Base-by-base conservation (phyloP, 2,329 filamentous ascomycete genomes). In the Monilinia fructigena region DNA sequence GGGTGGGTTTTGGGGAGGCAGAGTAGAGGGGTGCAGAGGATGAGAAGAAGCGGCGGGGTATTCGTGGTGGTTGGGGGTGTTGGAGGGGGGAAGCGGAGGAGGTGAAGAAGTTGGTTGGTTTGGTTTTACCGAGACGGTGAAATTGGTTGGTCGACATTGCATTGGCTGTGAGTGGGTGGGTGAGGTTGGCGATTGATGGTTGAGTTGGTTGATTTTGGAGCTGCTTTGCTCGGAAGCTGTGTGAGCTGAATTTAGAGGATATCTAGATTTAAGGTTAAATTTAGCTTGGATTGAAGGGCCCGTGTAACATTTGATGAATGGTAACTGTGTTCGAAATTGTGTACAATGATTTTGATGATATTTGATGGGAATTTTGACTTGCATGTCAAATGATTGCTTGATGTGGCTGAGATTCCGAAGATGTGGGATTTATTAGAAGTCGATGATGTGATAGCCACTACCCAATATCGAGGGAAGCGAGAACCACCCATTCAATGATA, bases 21-120 rank as follows among this genome's bases (percentile, higher is more conserved):
- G 47, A 53, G n/a, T 23, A 6, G 18, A 62, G 48, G 18, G 10
- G 31, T 5, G 7, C n/a, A 3, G 47, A 11, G 42, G 56, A 60
- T 8, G 56, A 35, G 45, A 60, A 60, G 45, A 60, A 60, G 4
- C 56, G 56, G 8, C 45, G 56, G 56, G 42, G 26, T 35, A 48
- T n/a, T 35, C 40, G 40, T 11, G 28, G 3, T 16, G 14, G 5
- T 35, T 18, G 45, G 2, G 45, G 16, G 20, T 20, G 1, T 48
- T 35, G 38, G 45, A 23, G 16, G 14, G 45, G 56, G 12, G 28
- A 2, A 14, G 58, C 7, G 4, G 20, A 38, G 20, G 45, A 26
- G 45, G 58, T 26, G 58, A 60, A 50, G 28, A 60, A 60, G 7
- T 60, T 50, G 7, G 31, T 50, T 5, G 45, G 3, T 26, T 47